Conservation (phyloP, 176 grass and related monocot species). For the Avena eriantha region DNA sequence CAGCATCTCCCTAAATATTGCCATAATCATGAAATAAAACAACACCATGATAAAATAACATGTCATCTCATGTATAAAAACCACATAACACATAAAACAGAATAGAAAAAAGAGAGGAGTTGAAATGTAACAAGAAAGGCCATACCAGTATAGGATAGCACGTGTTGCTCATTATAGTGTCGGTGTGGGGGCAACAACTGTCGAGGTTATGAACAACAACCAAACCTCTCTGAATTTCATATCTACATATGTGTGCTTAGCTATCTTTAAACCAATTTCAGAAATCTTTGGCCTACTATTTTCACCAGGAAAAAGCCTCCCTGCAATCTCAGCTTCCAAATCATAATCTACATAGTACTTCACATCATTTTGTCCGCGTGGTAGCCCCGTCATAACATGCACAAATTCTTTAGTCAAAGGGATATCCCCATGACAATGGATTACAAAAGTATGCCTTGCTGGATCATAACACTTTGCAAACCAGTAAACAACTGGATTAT, state of each 20-base stretch:
- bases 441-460: not conserved
- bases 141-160: not conserved
- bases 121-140: not conserved
- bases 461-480: not conserved
- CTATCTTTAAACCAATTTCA: not conserved
- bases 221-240: not conserved
- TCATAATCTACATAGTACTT: not conserved
- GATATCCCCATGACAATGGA: not conserved
- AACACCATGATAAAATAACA: no score
- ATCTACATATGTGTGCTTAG: not conserved
- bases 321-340: not conserved
- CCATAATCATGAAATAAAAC: no score
- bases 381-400: not conserved
- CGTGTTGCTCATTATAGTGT: not conserved
- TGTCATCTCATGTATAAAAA: not conserved
- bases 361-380: not conserved
- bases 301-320: not conserved
- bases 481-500: not conserved
- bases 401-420: not conserved
- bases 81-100: not conserved
- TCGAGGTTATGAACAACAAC: not conserved
- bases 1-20: no score
- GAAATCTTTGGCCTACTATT: not conserved
- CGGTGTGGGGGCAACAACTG: not conserved
- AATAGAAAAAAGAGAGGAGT: not conserved